Base-by-base conservation (phyloP, 371 early-diverging fungal species). In the Circinella umbellata region DNA sequence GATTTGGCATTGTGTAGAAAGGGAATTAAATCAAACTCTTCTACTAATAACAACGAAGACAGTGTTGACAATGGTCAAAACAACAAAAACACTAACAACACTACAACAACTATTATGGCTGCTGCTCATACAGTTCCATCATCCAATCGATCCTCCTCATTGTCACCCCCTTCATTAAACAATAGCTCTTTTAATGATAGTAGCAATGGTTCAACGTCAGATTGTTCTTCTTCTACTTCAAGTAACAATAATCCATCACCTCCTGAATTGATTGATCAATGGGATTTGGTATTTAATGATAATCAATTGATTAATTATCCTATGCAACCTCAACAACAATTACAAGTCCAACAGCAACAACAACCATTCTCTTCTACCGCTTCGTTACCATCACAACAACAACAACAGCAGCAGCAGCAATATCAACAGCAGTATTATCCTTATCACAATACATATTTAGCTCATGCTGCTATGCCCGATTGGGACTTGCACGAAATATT, bases 381-480 rank as follows among this genome's bases (percentile, higher is more conserved):
- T 13, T 8, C 51, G 15, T 51, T n/a, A 51, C n/a, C 51, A 5
- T 15, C 51, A 13, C n/a, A 4, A 51, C n/a, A 51, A n/a, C 51
- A n/a, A 15, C 51, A 49, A 49, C 49, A 49, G 49, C 14, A 13
- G 15, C 48, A 17, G 18, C 38, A 17, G 37, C 14, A 18, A 59
- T 48, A n/a, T 27, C 66, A 27, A 27, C 64, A 7, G 14, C 51
- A 36, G 61, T 53, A 48, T 34, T 42, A 39, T 11, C 67, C 60
- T 62, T 64, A 55, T 27, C 62, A 68, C 36, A 47, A 79, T 17
- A 79, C 79, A 1, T 79, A 76, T 48, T 63, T 83, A 53, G 76
- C 83, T 15, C 80, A 80, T 55, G 81, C 83, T 4, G 63, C 75
- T 9, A 75, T 81, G 51, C 83, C 83, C n/a, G 65, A 77, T 36